Evolutionary conservation across 805 yeast species (phyloP), one percentile per base, ranked within the genome.

Genomic region (Alloascoidea africana): DNA sequence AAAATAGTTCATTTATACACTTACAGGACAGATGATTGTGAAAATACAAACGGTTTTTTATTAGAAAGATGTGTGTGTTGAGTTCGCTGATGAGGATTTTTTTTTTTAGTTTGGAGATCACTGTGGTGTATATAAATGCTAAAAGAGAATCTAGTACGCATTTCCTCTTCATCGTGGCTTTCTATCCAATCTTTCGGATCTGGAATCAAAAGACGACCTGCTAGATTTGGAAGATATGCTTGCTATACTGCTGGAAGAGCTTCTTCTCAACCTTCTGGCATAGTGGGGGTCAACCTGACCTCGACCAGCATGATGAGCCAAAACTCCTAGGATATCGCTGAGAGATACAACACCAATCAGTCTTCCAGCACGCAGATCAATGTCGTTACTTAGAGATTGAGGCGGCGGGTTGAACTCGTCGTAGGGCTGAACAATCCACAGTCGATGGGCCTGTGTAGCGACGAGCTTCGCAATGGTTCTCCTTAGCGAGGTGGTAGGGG

Each of bases 391-490:
- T 23, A n/a, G 13, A 23, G 13, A 23, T 8, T n/a, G 8, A 23
- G n/a, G 8, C n/a, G 30, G 30, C n/a, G n/a, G 41, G n/a, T 23
- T 23, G n/a, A 23, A 23, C n/a, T 23, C 30, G n/a, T 23, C 30
- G n/a, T 23, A 23, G 3, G 40, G 34, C 4, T 36, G 47, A 44
- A 6, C 41, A 39, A 11, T 19, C 14, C 13, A 17, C 32, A 23
- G 18, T 55, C 98, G 70, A 59, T 89, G 98, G 2, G 95, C 73
- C 55, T 79, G 78, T 1, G 98, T 89, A 4, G 98, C 97, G 11
- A 89, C 97, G 46, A 89, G 64, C 55, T 91, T 89, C 23, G 97
- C 97, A 51, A 91, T 70, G 5, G 93, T 85, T 55, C 95, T 71
- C 23, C 85, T 93, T 37, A 91, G 65, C 0, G 91, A 76, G 5